Evolutionary conservation across 352 stramenopile genomes (phyloP), one percentile per base, ranked within the genome.

Genomic region (Phytophthora cactorum): DNA sequence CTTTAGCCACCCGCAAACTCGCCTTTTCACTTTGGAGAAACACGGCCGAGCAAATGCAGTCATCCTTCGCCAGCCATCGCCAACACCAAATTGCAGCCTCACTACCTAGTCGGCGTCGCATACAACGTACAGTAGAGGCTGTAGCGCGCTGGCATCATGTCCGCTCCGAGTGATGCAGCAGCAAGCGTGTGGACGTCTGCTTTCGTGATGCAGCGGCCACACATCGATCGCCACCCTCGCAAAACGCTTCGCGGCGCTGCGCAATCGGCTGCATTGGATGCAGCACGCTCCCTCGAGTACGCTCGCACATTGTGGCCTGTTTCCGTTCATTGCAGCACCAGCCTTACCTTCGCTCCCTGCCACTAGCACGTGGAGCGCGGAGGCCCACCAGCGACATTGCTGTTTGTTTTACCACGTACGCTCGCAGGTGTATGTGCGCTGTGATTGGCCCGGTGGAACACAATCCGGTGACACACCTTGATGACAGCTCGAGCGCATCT

Each of bases 231-330:
- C 32, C 15, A 17, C 17, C 36, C 27, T 65, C 11, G 36, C 27
- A 50, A 62, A 68, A 49, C 15, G 59, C 50, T 32, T 50, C 17
- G 28, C 25, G 32, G 38, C 11, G 22, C 45, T 47, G 57, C 63
- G 55, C 62, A 70, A 70, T 66, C 63, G 39, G 7, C 63, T 39
- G 41, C 63, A 56, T 66, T 66, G 63, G 63, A 70, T 70, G 63
- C 29, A 65, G 63, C 49, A 12, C 28, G 27, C 17, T 67, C 52
- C 54, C 61, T 62, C 61, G 50, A 61, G 63, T 72, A 72, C 68
- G 68, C 68, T 75, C 62, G 62, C 63, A 64, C 22, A 54, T 59
- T 52, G 34, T 12, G 58, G 59, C 51, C 54, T 56, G 60, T 59
- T 69, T 61, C 41, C 52, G 36, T 57, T 32, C 31, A 12, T 44